These are phyloP conservation scores for Neurospora sp. DNA, from an alignment of 495 filamentous ascomycete species.

Conservation along the genomic window DNA sequence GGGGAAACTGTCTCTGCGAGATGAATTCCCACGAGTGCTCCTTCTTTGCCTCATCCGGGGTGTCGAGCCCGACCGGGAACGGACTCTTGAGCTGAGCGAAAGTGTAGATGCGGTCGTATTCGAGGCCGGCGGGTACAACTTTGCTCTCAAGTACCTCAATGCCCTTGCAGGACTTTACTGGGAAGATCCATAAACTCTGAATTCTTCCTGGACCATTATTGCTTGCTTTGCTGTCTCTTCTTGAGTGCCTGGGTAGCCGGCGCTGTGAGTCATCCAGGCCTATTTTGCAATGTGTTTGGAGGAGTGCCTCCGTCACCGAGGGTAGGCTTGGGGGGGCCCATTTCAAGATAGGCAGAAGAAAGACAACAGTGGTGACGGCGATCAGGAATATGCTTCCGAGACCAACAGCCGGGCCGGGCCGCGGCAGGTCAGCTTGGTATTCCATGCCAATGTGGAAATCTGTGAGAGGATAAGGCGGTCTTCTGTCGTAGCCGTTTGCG, in stretches of 20 bases:
- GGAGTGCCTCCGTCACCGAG: slow-evolving; percentile 37
- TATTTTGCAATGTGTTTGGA: slow-evolving; percentile 32
- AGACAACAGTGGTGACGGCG: slow-evolving; percentile 34
- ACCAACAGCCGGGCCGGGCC: slow-evolving; percentile 15
- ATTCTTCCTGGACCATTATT: slow-evolving; percentile 32
- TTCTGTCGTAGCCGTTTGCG: background rate
- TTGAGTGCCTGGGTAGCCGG: slow-evolving; percentile 17
- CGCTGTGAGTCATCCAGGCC: slow-evolving; percentile 30
- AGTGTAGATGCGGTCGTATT: slow-evolving; percentile 77
- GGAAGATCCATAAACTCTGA: slow-evolving; percentile 79
- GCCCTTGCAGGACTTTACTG: slow-evolving; percentile 76
- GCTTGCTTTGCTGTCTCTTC: slow-evolving; percentile 20
- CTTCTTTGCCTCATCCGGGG: slow-evolving; percentile 31
- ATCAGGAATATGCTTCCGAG: slow-evolving; percentile 30
- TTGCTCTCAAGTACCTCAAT: slow-evolving; percentile 62
- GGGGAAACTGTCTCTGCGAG: slow-evolving; percentile 66
- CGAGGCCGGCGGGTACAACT: slow-evolving; percentile 61
- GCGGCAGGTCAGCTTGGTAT: background rate
- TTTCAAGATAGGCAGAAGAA: slow-evolving; percentile 36
- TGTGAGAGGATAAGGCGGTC: background rate
- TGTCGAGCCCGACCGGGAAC: slow-evolving; percentile 31
- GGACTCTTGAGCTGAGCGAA: slow-evolving; percentile 60
- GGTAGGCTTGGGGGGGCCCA: slow-evolving; percentile 31
- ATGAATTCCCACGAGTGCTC: slow-evolving; percentile 63
- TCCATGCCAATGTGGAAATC: background rate